Evolutionary conservation across 2,329 filamentous ascomycete genomes (phyloP).

Genomic region (Karstenula rhodostoma): DNA sequence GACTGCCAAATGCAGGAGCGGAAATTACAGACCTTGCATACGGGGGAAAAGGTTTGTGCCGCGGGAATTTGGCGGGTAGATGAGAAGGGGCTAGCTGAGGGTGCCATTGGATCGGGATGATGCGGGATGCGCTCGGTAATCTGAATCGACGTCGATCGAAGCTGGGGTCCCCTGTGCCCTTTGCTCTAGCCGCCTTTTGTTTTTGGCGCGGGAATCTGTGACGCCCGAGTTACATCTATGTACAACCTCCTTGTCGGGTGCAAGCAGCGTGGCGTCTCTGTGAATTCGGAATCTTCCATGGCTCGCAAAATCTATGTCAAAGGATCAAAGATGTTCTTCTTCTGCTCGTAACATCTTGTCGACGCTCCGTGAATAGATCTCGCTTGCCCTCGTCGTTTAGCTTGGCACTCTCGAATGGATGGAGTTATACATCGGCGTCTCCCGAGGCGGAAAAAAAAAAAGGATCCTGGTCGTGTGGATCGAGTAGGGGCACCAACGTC

Average conservation of each 20-base stretch:
- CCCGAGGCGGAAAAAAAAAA: slow-evolving; percentile 8
- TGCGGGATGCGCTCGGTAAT: slow-evolving; percentile 45
- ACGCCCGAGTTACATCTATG: slow-evolving; percentile 12
- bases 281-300: not conserved
- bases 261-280: slow-evolving; percentile 2
- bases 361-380: slow-evolving; percentile 12
- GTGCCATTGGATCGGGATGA: slow-evolving; percentile 41
- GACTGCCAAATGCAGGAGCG: slow-evolving; percentile 24
- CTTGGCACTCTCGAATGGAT: slow-evolving; percentile 19
- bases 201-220: slow-evolving; percentile 20
- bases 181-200: slow-evolving; percentile 13
- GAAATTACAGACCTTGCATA: slow-evolving; percentile 25
- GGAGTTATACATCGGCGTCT: not conserved
- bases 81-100: slow-evolving; percentile 28
- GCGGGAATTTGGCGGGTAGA: slow-evolving; percentile 36
- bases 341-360: slow-evolving; percentile 8
- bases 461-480: slow-evolving; percentile 25
- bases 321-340: slow-evolving; percentile 10
- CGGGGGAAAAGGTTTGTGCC: slow-evolving; percentile 20
- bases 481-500: slow-evolving; percentile 29
- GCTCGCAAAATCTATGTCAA: slow-evolving; percentile 8
- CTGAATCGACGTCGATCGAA: slow-evolving; percentile 42
- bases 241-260: slow-evolving; percentile 18
- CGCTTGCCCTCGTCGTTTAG: slow-evolving; percentile 33
- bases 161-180: slow-evolving; percentile 33